Conservation (phyloP, 495 filamentous ascomycete species). For the Elaphomyces granulatus region DNA sequence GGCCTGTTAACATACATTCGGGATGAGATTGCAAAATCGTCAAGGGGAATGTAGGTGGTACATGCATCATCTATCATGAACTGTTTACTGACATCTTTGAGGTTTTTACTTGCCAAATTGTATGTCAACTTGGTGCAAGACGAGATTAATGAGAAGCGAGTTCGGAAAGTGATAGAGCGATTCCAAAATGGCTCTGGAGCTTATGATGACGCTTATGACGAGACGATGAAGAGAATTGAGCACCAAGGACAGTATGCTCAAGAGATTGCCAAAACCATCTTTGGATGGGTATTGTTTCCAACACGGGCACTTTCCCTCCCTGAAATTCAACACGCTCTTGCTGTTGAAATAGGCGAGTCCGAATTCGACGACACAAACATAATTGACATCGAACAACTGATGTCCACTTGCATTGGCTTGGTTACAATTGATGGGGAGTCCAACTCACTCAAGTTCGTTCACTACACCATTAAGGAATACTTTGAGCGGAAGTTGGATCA, state of each 20-base stretch:
- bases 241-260: not conserved
- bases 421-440: slow-evolving; percentile 33
- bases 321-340: slow-evolving; percentile 37
- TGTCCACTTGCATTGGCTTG: slow-evolving; percentile 37
- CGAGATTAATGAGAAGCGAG: not conserved
- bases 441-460: slow-evolving; percentile 31
- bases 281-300: slow-evolving; percentile 8
- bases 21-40: slow-evolving; percentile 1
- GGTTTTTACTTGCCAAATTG: slow-evolving; percentile 6
- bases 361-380: slow-evolving; percentile 28
- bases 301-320: slow-evolving; percentile 23
- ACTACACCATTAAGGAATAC: slow-evolving; percentile 42
- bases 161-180: not conserved
- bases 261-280: slow-evolving; percentile 2
- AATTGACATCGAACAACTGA: slow-evolving; percentile 22
- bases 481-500: slow-evolving; percentile 13
- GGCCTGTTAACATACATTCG: slow-evolving; percentile 1
- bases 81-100: slow-evolving; percentile 2
- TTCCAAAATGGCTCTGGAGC: not conserved
- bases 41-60: slow-evolving; percentile 6
- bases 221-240: slow-evolving; percentile 5
- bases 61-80: not conserved
- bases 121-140: slow-evolving; percentile 1
- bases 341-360: slow-evolving; percentile 16
- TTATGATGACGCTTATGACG: slow-evolving; percentile 3